Base-by-base conservation (phyloP, 768 basidiomycete species). In the Podaxis sp. region DNA sequence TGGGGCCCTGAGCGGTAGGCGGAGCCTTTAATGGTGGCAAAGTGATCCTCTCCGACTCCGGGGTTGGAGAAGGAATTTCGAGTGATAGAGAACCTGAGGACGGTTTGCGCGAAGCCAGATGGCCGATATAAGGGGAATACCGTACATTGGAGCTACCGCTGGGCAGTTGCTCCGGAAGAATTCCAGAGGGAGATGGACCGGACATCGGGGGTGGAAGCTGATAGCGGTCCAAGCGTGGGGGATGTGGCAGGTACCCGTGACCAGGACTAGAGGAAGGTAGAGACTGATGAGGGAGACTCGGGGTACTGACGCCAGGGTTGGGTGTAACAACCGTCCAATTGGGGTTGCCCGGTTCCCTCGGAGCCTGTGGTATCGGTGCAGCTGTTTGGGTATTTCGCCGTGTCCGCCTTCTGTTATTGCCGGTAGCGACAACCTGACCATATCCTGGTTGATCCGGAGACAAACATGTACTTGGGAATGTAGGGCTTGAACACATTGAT, bases 381-480 rank as follows among this genome's bases (percentile, higher is more conserved):
- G 61, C 22, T 36, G 74, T 70, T 49, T 80, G 82, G 17, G 82
- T 79, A 36, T 76, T 79, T 61, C 87, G 82, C 38, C 88, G 82
- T 22, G 83, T 74, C 50, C 88, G 82, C 54, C 89, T 83, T 64
- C 87, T 82, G n/a, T 81, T 82, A 27, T 83, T 77, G 36, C 82
- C 79, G 33, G 78, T 80, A 49, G 87, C 78, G 17, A 93, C 85
- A 52, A 94, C 87, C 71, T 94, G 92, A 24, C 93, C 93, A 72
- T 88, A 95, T 7, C 93, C 93, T 37, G 91, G 85, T 66, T 93
- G 90, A 72, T 92, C 91, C 55, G 93, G 93, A 0, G 91, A 85
- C 56, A 95, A 77, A 71, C 93, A 95, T 29, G 89, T 91, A 58
- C 80, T 84, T 6, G 93, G 92, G 71, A 94, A 94, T 52, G 85